Evolutionary conservation across 2,329 filamentous ascomycete genomes (phyloP).

Genomic region (Dryadomyces quercus-mongolicae): DNA sequence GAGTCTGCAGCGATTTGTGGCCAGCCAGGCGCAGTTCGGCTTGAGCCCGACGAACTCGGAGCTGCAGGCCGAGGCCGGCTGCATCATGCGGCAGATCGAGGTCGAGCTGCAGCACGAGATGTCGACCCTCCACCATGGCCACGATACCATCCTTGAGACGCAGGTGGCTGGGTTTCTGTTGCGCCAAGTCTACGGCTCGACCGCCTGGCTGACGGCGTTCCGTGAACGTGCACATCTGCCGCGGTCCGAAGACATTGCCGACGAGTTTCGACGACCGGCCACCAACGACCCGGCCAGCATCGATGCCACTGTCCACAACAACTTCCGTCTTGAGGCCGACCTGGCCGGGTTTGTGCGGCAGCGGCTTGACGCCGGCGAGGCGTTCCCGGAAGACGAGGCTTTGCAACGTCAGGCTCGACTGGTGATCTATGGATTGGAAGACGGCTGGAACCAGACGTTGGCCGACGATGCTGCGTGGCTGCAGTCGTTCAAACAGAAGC

Average conservation of each 20-base stretch:
- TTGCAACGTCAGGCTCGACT: conserved; percentile 45
- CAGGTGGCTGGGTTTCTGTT: conserved; percentile 43
- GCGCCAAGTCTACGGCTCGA: conserved; percentile 35
- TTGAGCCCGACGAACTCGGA: conserved; percentile 47
- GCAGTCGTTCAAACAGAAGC: conserved; percentile 26
- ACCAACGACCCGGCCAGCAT: conserved; percentile 43
- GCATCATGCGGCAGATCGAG: conserved; percentile 45
- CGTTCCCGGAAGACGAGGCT: conserved; percentile 36
- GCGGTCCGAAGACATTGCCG: conserved; percentile 40
- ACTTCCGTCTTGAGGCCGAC: conserved; percentile 42
- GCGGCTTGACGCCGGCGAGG: conserved; percentile 31
- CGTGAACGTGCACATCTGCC: conserved; percentile 44
- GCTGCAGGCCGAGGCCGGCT: conserved; percentile 46
- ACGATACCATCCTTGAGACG: conserved; percentile 26
- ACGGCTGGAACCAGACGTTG: conserved; percentile 52
- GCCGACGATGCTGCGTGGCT: conserved; percentile 46
- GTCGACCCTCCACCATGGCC: conserved; percentile 19
- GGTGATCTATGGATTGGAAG: conserved; percentile 50
- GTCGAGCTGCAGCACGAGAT: conserved; percentile 14
- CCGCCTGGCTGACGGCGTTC: conserved; percentile 44
- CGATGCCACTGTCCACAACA: conserved; percentile 48
- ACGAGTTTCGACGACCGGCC: conserved; percentile 31
- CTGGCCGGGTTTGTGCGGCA: conserved; percentile 37
- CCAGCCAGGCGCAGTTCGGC: conserved; percentile 38
- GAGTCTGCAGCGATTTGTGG: conserved; percentile 42